Evolutionary conservation across 2,329 filamentous ascomycete species (phyloP), one percentile per base, ranked within the genome.

Genomic region (Camillea tinctor): DNA sequence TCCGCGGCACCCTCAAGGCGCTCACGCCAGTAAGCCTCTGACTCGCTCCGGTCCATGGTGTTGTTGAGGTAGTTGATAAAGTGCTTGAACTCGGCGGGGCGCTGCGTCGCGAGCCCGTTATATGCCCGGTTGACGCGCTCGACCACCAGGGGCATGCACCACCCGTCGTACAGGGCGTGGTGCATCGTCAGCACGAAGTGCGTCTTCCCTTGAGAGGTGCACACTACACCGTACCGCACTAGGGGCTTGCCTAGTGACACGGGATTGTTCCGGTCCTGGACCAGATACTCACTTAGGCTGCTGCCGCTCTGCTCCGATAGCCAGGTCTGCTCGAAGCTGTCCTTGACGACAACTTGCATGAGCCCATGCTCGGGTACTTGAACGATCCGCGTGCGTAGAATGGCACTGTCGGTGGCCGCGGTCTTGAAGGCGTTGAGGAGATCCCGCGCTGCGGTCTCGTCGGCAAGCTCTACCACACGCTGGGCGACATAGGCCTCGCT

Each of bases 141-240:
- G 20, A 83, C 75, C 2, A 83, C 69, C 2, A 83, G 67, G 4
- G 79, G 79, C 78, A 84, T 80, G 0, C 78, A 80, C 82, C 83
- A 85, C 22, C 83, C 83, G 55, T 86, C 83, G 60, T 86, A 86
- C 0, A 85, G 68, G 4, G 79, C 80, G 63, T 86, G 83, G 63
- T 86, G 83, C 72, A 84, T 80, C 1, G 81, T 82, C 62, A 82
- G 71, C n/a, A 85, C 78, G 61, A 85, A 82, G 64, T 77, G 73
- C 17, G 72, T 67, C 52, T 72, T 75, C 40, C 68, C 71, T 26
- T 61, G 63, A 3, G 66, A 60, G 30, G 75, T 72, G 3, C 71
- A 57, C 13, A 81, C 71, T 15, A 83, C 67, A 3, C 76, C 79
- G 55, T 79, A 83, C 8, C 80, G 76, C 2, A 80, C 76, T 8